These are phyloP conservation scores for Botrytis hyacinthi DNA, from an alignment of 2,329 filamentous ascomycete genomes.

Conservation along the genomic window DNA sequence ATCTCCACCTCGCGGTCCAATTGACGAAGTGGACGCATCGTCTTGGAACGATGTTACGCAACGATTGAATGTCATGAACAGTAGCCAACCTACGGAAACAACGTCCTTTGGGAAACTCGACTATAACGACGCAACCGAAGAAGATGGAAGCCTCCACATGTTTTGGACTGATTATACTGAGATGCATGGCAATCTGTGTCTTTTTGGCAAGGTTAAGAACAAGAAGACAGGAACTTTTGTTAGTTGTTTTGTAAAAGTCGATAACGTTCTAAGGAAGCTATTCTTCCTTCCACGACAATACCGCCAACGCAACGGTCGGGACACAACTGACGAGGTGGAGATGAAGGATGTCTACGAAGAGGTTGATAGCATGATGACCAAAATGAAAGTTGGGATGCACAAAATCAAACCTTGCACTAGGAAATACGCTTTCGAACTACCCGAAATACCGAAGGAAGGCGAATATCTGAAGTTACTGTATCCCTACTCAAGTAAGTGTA, in stretches of 20 bases:
- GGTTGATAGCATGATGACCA: slow-evolving; percentile 84
- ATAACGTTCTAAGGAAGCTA: slow-evolving; percentile 89
- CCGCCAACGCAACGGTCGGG: slow-evolving; percentile 59
- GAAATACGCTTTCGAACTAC: slow-evolving; percentile 94
- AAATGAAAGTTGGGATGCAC: slow-evolving; percentile 79
- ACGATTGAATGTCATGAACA: slow-evolving; percentile 81
- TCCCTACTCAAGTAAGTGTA: slow-evolving; percentile 71
- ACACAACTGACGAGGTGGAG: slow-evolving; percentile 73
- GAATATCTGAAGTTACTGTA: slow-evolving; percentile 97
- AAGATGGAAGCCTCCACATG: slow-evolving; percentile 86
- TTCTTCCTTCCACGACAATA: slow-evolving; percentile 84
- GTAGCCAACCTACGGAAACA: slow-evolving; percentile 64
- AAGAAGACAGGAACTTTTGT: slow-evolving; percentile 75
- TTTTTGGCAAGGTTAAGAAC: slow-evolving; percentile 95
- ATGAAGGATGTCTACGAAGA: slow-evolving; percentile 91
- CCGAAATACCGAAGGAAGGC: slow-evolving; percentile 79
- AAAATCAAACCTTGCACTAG: slow-evolving; percentile 88
- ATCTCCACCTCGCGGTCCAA: slow-evolving; percentile 64
- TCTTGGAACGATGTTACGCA: slow-evolving; percentile 86
- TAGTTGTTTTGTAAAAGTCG: slow-evolving; percentile 93
- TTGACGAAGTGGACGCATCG: slow-evolving; percentile 68
- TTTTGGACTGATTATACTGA: slow-evolving; percentile 98
- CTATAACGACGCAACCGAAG: slow-evolving; percentile 82
- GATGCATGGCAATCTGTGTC: slow-evolving; percentile 82
- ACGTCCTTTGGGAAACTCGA: slow-evolving; percentile 75